A percentile compares a stretch with the other conserved stretches of the same genome.
Evolutionary conservation across 306 rosid species (phyloP).

Genomic region (Cicer arietinum): DNA sequence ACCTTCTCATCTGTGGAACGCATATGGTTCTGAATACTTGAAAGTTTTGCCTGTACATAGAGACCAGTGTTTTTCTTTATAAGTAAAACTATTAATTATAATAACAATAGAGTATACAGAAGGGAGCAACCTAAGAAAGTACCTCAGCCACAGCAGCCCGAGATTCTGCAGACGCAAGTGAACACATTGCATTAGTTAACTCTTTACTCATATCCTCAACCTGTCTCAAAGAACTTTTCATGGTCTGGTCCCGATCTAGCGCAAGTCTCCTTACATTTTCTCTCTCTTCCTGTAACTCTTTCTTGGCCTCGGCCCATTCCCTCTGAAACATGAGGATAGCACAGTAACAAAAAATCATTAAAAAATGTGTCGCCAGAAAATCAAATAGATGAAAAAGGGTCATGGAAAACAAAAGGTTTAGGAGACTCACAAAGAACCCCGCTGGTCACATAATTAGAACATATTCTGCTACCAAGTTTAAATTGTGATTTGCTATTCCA

Average conservation of each 20-base stretch:
- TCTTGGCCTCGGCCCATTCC: slow-evolving; percentile 97
- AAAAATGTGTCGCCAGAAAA: not conserved
- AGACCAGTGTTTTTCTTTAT: slow-evolving; percentile 14
- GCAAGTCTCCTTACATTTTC: slow-evolving; percentile 67
- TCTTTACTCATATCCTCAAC: slow-evolving; percentile 89
- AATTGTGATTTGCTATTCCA: too few species aligned
- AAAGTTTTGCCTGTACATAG: slow-evolving; percentile 65
- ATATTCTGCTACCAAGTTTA: too few species aligned
- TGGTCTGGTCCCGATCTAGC: slow-evolving; percentile 69
- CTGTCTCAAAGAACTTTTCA: slow-evolving; percentile 70
- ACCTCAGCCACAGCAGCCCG: slow-evolving; percentile 94
- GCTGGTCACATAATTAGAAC: too few species aligned
- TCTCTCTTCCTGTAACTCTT: slow-evolving; percentile 82
- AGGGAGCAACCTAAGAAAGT: not conserved
- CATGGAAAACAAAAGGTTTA: too few species aligned
- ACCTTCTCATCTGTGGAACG: slow-evolving; percentile 65
- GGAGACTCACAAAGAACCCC: too few species aligned
- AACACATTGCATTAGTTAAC: slow-evolving; percentile 68
- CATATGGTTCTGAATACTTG: slow-evolving; percentile 65
- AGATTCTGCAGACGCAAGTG: slow-evolving; percentile 79
- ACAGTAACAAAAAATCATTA: not conserved
- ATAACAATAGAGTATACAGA: not conserved
- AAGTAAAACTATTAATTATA: not conserved
- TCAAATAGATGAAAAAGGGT: too few species aligned
- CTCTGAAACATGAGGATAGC: slow-evolving; percentile 55